Percentiles rank a stretch among this genome's conserved stretches.
phyloP scores from a whole-genome alignment of 2,329 filamentous ascomycete species.

The Hypoxylon sp. region DNA sequence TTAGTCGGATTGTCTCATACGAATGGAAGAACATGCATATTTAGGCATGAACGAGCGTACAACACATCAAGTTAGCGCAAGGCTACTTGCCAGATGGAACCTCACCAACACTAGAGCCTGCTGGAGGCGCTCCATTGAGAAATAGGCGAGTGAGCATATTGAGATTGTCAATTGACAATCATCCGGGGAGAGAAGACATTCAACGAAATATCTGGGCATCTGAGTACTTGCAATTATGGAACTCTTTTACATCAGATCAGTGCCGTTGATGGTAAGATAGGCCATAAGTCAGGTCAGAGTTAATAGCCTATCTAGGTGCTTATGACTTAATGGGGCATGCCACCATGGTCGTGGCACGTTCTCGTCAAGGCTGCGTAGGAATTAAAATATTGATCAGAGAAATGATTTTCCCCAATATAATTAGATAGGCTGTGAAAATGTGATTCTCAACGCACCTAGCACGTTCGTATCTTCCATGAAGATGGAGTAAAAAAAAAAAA shows the following conservation, averaged over 20 bases:
- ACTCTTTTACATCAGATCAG: background rate
- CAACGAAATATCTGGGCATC: background rate
- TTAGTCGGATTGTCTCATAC: background rate
- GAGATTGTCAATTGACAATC: background rate
- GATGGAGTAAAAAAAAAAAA: background rate
- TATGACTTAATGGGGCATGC: background rate
- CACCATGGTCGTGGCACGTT: background rate
- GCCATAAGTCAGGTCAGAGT: background rate
- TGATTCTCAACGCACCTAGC: background rate
- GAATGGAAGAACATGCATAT: background rate
- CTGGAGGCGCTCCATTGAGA: background rate
- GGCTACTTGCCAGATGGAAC: background rate
- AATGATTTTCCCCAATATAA: background rate
- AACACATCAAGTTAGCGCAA: background rate
- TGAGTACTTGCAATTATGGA: background rate
- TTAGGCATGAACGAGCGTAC: background rate
- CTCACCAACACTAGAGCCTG: background rate
- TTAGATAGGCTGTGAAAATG: background rate
- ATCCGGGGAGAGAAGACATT: background rate
- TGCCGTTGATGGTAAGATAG: background rate
- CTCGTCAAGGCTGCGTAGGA: background rate
- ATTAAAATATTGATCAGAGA: background rate
- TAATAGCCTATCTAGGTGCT: background rate
- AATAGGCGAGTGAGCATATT: background rate
- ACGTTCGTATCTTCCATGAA: background rate